phyloP scores from a whole-genome alignment of 108 stramenopile species.

The Fragilariopsis cylindrus region DNA sequence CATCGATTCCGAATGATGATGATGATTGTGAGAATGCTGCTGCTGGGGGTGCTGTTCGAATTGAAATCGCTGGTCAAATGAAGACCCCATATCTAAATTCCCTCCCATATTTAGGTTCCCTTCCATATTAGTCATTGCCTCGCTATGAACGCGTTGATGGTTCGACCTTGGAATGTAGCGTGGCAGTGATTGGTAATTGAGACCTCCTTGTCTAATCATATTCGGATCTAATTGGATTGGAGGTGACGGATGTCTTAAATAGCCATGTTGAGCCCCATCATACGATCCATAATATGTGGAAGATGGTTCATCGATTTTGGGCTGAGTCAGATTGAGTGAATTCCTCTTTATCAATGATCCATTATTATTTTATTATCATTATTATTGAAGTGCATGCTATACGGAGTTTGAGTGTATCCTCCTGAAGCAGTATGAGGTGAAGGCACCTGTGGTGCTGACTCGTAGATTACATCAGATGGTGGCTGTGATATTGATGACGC shows the following conservation, averaged over 20 bases:
- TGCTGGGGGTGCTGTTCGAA: not conserved
- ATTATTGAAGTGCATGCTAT: too few species aligned
- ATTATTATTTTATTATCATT: too few species aligned
- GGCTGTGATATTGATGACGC: not conserved
- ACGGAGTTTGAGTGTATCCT: too few species aligned
- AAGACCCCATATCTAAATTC: too few species aligned
- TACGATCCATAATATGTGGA: not conserved
- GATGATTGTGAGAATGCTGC: slow-evolving; percentile 1
- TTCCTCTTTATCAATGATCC: not conserved
- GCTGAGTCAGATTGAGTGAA: not conserved
- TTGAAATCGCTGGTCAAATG: not conserved
- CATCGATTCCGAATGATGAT: not conserved
- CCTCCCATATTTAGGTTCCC: too few species aligned
- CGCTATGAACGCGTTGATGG: slow-evolving; percentile 8
- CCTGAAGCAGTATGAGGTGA: too few species aligned
- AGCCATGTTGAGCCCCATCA: too few species aligned
- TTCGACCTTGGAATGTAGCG: not conserved
- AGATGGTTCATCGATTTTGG: not conserved
- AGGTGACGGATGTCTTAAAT: too few species aligned
- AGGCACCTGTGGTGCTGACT: not conserved
- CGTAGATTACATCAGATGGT: not conserved
- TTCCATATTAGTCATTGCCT: not conserved
- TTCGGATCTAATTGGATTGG: too few species aligned
- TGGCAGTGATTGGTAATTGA: too few species aligned
- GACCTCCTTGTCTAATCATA: too few species aligned